Percentiles rank a stretch among this genome's conserved stretches.
These are phyloP conservation scores for Porcisia hertigi DNA, from an alignment of 208 protist species.

Conservation along the genomic window DNA sequence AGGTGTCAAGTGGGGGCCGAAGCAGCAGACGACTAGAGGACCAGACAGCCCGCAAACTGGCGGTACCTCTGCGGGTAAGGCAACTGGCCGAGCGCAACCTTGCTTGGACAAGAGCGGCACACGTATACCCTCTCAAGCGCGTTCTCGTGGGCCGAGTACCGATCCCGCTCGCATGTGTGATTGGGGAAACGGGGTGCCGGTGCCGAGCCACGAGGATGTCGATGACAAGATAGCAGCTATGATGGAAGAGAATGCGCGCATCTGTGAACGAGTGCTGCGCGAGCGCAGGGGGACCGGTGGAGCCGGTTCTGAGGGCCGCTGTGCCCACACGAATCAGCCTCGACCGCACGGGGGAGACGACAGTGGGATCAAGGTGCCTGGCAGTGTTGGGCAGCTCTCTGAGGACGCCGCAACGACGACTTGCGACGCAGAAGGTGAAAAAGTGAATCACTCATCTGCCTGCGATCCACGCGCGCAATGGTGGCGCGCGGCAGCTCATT, in stretches of 20 bases:
- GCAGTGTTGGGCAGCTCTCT: neutral
- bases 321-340: neutral
- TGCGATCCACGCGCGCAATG: conserved; percentile 56
- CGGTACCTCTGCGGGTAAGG: conserved; percentile 6
- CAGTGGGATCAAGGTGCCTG: neutral
- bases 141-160: no score
- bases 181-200: conserved; percentile 19
- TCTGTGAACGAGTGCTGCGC: conserved; percentile 29
- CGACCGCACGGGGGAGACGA: neutral
- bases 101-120: neutral
- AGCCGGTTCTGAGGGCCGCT: neutral
- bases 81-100: neutral
- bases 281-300: conserved; percentile 2
- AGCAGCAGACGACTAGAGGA: neutral
- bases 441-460: neutral
- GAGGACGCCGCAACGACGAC: neutral
- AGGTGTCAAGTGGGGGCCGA: neutral
- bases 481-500: conserved; percentile 68
- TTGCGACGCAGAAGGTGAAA: neutral
- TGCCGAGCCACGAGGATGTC: conserved; percentile 30
- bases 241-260: conserved; percentile 53
- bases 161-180: conserved; percentile 11
- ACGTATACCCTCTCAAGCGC: neutral
- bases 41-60: neutral
- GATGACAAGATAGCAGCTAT: conserved; percentile 46